Percentiles rank a stretch among this genome's conserved stretches.
Evolutionary conservation across 768 basidiomycete genomes (phyloP).

Genomic region (Xerocomellus amylosporus): DNA sequence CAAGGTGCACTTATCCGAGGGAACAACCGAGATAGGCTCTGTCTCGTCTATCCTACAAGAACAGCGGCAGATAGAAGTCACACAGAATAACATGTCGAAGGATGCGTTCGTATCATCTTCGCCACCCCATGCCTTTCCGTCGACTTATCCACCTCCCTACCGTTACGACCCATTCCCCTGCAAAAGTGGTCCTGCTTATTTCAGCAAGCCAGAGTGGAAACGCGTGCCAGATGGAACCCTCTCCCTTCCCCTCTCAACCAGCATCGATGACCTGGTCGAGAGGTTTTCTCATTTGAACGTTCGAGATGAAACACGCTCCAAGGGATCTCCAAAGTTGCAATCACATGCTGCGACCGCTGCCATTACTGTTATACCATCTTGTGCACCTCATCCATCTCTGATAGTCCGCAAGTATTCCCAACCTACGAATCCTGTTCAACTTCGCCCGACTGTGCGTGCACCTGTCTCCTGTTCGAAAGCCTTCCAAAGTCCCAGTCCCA

Average conservation of each 20-base stretch:
- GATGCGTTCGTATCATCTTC: neutral
- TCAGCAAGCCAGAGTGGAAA: constrained; percentile 9
- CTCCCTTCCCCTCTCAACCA: neutral
- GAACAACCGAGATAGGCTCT: neutral
- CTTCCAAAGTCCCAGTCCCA: neutral
- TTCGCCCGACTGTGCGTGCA: neutral
- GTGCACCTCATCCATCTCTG: constrained; percentile 18
- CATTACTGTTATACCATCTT: constrained; percentile 13
- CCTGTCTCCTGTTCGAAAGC: neutral
- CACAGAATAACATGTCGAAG: neutral
- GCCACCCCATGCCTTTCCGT: constrained; percentile 18
- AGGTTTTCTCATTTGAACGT: constrained; percentile 18
- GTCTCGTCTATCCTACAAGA: too few relatives aligned
- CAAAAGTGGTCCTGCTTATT: neutral
- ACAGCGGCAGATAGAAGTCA: neutral
- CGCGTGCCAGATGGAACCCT: neutral
- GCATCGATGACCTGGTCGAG: constrained; percentile 7
- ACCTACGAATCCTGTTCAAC: neutral
- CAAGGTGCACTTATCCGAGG: neutral
- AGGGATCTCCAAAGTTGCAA: neutral
- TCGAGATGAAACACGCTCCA: constrained; percentile 4
- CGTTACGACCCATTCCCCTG: constrained; percentile 19
- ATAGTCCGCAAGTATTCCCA: neutral
- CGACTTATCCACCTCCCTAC: constrained; percentile 13
- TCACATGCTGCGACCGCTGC: constrained; percentile 16